These are phyloP conservation scores for Geotrichum phurueaensis DNA, from an alignment of 1,139 yeast genomes.

Conservation along the genomic window DNA sequence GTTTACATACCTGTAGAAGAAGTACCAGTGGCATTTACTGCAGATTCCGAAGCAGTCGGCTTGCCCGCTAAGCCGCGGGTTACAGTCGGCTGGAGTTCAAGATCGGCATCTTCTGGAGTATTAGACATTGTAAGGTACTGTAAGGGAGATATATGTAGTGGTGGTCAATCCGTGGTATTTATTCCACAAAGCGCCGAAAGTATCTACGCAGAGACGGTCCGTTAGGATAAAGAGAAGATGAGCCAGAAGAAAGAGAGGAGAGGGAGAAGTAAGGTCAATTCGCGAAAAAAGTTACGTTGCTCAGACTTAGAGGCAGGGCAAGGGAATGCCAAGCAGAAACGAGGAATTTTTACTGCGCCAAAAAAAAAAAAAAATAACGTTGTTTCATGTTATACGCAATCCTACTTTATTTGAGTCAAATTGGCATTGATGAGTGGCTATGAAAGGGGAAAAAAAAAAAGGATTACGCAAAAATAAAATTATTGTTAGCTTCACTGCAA, in stretches of 20 bases:
- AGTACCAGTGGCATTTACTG: conserved; percentile 5
- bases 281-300: neutral
- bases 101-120: neutral
- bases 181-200: neutral
- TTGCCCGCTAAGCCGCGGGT: neutral
- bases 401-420: too few relatives aligned
- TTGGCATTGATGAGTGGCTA: too few relatives aligned
- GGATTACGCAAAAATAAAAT: too few relatives aligned
- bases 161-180: neutral
- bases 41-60: conserved; percentile 7
- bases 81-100: conserved; percentile 7
- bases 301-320: neutral
- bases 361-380: too few relatives aligned
- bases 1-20: conserved; percentile 3
- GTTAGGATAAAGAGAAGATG: neutral
- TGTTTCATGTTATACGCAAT: neutral
- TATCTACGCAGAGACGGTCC: neutral
- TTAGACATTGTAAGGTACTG: neutral
- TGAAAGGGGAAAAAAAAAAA: too few relatives aligned
- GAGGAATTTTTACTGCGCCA: neutral
- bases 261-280: neutral
- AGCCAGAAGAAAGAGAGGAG: neutral
- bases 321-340: neutral
- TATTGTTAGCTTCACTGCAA: too few relatives aligned
- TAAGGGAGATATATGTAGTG: neutral